phyloP scores from a whole-genome alignment of 2,329 filamentous ascomycete genomes.

The Cladosporium colombiae region DNA sequence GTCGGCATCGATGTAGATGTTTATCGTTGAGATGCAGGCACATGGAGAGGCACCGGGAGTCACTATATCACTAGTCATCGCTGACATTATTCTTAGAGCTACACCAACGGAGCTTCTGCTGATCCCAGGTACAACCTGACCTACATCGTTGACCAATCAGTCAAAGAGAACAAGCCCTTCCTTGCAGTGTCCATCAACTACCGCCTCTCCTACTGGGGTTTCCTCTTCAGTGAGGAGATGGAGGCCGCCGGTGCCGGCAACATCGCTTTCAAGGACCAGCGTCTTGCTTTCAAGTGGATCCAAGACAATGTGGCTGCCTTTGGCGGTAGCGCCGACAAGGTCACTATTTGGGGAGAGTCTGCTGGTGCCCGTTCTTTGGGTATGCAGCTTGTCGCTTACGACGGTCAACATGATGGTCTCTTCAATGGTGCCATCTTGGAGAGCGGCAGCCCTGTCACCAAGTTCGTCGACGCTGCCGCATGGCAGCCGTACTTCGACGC shows the following conservation, averaged over 20 bases:
- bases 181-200: slow-evolving; percentile 63
- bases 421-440: slow-evolving; percentile 48
- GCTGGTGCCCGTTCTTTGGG: slow-evolving; percentile 53
- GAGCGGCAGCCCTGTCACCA: slow-evolving; percentile 30
- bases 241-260: slow-evolving; percentile 27
- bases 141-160: slow-evolving; percentile 63
- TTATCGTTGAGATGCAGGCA: background rate
- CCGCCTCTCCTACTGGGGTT: slow-evolving; percentile 46
- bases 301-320: slow-evolving; percentile 46
- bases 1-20: background rate
- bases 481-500: slow-evolving; percentile 61
- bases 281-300: slow-evolving; percentile 40
- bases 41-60: too few relatives aligned
- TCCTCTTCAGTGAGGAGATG: slow-evolving; percentile 17
- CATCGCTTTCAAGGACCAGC: slow-evolving; percentile 30
- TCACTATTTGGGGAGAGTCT: slow-evolving; percentile 77
- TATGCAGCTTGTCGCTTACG: slow-evolving; percentile 37
- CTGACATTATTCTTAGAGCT: background rate
- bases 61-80: background rate
- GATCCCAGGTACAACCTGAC: slow-evolving; percentile 48
- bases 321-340: slow-evolving; percentile 73
- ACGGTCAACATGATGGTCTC: slow-evolving; percentile 41
- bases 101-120: slow-evolving; percentile 44
- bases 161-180: slow-evolving; percentile 52
- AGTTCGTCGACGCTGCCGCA: background rate